Conservation (phyloP, 805 yeast genomes). For the Suhomyces vadensis region DNA sequence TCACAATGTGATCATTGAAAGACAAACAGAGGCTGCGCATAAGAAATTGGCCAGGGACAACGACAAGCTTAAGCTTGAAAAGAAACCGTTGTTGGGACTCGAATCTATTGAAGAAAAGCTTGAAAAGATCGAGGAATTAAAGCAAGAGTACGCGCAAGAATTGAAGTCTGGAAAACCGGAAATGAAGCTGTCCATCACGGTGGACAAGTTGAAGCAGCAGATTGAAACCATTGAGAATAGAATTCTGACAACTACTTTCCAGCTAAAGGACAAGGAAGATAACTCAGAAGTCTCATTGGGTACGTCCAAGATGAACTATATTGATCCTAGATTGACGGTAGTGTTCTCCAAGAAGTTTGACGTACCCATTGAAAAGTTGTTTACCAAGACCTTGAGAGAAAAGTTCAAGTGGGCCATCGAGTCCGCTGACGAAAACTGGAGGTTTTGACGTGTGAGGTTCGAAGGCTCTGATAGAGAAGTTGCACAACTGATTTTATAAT, state of each 20-base stretch:
- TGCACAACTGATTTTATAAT: background rate
- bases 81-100: slow-evolving; percentile 52
- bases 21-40: slow-evolving; percentile 62
- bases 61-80: slow-evolving; percentile 65
- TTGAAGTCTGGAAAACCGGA: slow-evolving; percentile 58
- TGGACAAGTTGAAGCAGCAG: slow-evolving; percentile 72
- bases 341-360: slow-evolving; percentile 81
- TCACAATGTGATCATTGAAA: slow-evolving; percentile 58
- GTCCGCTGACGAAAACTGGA: slow-evolving; percentile 85
- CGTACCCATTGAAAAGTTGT: slow-evolving; percentile 90
- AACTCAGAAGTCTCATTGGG: slow-evolving; percentile 91
- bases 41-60: slow-evolving; percentile 75
- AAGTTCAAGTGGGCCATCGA: slow-evolving; percentile 97
- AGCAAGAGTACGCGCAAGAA: slow-evolving; percentile 56
- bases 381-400: slow-evolving; percentile 87
- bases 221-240: slow-evolving; percentile 72
- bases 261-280: slow-evolving; percentile 88
- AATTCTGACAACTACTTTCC: slow-evolving; percentile 65
- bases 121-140: slow-evolving; percentile 52
- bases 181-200: slow-evolving; percentile 49
- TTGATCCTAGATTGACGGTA: slow-evolving; percentile 90
- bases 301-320: slow-evolving; percentile 91
- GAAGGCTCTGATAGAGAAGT: background rate
- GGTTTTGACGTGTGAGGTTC: slow-evolving; percentile 47
- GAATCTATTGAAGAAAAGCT: slow-evolving; percentile 61